A percentile compares a stretch with the other conserved stretches of the same genome.
phyloP scores from a whole-genome alignment of 2,329 filamentous ascomycete species.

The Xenosphaeropsis pyriputrescens region DNA sequence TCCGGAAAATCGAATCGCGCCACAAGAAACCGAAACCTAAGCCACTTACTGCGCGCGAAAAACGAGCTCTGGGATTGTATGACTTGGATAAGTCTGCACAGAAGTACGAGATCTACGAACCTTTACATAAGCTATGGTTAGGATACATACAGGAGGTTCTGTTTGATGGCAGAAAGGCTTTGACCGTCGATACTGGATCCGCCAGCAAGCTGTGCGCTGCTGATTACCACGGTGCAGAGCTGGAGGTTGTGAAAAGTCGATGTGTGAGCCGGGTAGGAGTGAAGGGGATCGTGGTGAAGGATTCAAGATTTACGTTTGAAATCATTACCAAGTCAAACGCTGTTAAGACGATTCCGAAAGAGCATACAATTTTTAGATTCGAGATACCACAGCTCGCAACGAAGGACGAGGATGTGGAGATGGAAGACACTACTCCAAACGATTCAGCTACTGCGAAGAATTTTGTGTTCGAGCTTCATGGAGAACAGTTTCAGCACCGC shows the following conservation, averaged over 20 bases:
- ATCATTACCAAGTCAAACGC: conserved; percentile 58
- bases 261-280: conserved; percentile 74
- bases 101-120: conserved; percentile 64
- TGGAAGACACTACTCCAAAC: conserved; percentile 9
- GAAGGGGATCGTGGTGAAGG: conserved; percentile 75
- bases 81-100: conserved; percentile 54
- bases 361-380: conserved; percentile 74
- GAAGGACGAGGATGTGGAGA: conserved; percentile 3
- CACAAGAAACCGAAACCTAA: conserved; percentile 34
- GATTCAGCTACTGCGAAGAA: conserved; percentile 18
- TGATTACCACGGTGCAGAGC: conserved; percentile 76
- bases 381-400: conserved; percentile 37
- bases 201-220: conserved; percentile 70
- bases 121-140: conserved; percentile 66
- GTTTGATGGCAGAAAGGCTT: conserved; percentile 16
- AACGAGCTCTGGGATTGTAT: conserved; percentile 59
- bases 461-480: conserved; percentile 73
- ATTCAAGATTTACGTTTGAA: conserved; percentile 77
- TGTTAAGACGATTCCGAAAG: conserved; percentile 75
- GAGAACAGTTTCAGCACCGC: conserved; percentile 72
- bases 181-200: conserved; percentile 20
- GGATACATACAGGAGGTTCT: conserved; percentile 76
- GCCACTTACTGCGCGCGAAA: conserved; percentile 68
- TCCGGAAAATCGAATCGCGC: conserved; percentile 20
- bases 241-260: conserved; percentile 70